Percentiles rank a stretch among this genome's conserved stretches.
Evolutionary conservation across 1,284 basidiomycete genomes (phyloP).

Genomic region (Rhodotorula sp.): DNA sequence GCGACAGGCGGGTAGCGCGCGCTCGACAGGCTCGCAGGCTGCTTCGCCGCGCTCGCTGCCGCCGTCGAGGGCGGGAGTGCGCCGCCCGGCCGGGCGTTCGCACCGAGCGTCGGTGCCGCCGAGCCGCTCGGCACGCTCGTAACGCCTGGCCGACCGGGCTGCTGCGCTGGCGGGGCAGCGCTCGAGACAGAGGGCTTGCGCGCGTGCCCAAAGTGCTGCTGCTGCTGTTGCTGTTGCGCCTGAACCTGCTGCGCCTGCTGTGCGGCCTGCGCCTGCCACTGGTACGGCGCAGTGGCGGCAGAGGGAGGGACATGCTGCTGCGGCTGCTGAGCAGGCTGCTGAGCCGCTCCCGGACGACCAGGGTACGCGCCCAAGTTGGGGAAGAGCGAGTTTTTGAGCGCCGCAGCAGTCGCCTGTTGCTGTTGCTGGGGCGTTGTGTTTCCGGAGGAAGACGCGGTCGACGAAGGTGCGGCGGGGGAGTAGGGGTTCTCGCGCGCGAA

Average conservation of each 20-base stretch:
- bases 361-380: slow-evolving; percentile 6
- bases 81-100: not conserved
- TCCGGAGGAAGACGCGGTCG: not conserved
- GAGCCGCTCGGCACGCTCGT: not conserved
- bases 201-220: not conserved
- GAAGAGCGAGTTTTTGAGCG: slow-evolving; percentile 6
- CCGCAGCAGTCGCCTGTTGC: not conserved
- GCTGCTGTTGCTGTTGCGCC: slow-evolving; percentile 3
- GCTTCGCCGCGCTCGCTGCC: not conserved
- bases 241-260: slow-evolving; percentile 11
- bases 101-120: not conserved
- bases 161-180: no score
- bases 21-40: not conserved
- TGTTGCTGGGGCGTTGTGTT: slow-evolving; percentile 3
- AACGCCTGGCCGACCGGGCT: not conserved
- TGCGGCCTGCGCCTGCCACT: slow-evolving; percentile 7
- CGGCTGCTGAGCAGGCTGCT: not conserved
- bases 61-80: not conserved
- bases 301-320: not conserved
- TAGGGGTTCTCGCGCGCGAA: slow-evolving; percentile 41
- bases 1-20: not conserved
- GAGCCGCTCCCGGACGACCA: not conserved
- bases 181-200: not conserved
- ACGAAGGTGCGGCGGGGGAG: not conserved
- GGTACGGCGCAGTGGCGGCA: not conserved